A percentile compares a stretch with the other conserved stretches of the same genome.
Conservation (phyloP, 805 yeast species). For the Debaryomyces hansenii region DNA sequence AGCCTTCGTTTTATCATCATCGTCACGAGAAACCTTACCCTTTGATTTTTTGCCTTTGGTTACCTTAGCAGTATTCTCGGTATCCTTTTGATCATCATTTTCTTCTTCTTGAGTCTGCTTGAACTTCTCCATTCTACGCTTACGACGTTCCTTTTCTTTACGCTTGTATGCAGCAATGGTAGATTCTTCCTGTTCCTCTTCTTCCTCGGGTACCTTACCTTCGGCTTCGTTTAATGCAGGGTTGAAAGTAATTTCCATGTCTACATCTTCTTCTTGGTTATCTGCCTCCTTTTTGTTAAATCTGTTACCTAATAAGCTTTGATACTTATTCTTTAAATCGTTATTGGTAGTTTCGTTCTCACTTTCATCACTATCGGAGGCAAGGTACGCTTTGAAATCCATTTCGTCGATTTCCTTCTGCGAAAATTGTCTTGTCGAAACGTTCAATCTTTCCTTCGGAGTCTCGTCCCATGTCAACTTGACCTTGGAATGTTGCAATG, state of each 20-base stretch:
- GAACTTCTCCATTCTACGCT: slow-evolving; percentile 74
- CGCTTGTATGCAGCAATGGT: slow-evolving; percentile 79
- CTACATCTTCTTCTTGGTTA: slow-evolving; percentile 65
- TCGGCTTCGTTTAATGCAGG: slow-evolving; percentile 67
- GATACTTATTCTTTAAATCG: slow-evolving; percentile 56
- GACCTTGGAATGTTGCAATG: slow-evolving; percentile 93
- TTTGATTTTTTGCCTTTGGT: slow-evolving; percentile 24
- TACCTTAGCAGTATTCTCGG: background rate
- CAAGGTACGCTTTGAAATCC: slow-evolving; percentile 92
- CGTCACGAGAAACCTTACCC: slow-evolving; percentile 14
- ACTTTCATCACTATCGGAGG: slow-evolving; percentile 45
- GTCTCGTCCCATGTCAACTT: slow-evolving; percentile 99
- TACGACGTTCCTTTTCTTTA: slow-evolving; percentile 91
- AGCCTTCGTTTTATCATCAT: slow-evolving; percentile 42
- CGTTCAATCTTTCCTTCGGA: slow-evolving; percentile 78
- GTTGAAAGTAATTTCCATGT: slow-evolving; percentile 94
- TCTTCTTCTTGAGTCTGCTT: slow-evolving; percentile 57
- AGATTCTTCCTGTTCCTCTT: slow-evolving; percentile 57
- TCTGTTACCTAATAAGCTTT: slow-evolving; percentile 51
- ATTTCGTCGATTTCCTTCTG: slow-evolving; percentile 85
- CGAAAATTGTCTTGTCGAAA: slow-evolving; percentile 78
- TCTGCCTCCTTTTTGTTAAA: slow-evolving; percentile 22
- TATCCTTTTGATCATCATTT: slow-evolving; percentile 14
- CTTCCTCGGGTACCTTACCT: slow-evolving; percentile 28
- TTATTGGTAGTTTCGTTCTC: slow-evolving; percentile 29